phyloP scores from a whole-genome alignment of 2,329 filamentous ascomycete species.

The Polytolypa hystricis region DNA sequence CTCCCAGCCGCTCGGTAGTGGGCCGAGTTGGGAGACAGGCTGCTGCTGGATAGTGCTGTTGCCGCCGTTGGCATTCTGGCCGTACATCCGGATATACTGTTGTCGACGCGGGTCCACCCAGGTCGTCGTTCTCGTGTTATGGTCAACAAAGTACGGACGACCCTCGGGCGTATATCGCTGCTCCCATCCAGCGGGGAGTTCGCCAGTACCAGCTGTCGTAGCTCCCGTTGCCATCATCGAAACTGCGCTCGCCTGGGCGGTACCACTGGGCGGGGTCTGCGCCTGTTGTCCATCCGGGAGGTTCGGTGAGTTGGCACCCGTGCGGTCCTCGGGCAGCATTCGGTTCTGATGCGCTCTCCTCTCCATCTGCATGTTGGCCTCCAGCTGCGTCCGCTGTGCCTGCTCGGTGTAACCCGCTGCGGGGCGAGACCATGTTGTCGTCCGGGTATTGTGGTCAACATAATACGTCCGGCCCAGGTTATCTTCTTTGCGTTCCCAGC shows the following conservation, averaged over 20 bases:
- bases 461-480: constrained; percentile 94
- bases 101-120: constrained; percentile 97
- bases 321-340: constrained; percentile 89
- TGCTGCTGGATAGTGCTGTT: constrained; percentile 91
- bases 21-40: constrained; percentile 90
- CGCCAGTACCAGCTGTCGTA: constrained; percentile 86
- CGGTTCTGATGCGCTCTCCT: constrained; percentile 89
- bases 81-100: constrained; percentile 98
- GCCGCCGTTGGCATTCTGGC: constrained; percentile 61
- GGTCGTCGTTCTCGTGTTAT: constrained; percentile 94
- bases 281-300: constrained; percentile 48
- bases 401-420: constrained; percentile 65
- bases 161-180: constrained; percentile 92
- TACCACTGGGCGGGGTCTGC: constrained; percentile 35
- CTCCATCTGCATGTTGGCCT: constrained; percentile 86
- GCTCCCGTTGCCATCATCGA: constrained; percentile 93
- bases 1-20: constrained; percentile 94
- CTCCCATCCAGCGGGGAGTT: constrained; percentile 93
- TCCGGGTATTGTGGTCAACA: constrained; percentile 92
- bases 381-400: constrained; percentile 66
- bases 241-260: constrained; percentile 44
- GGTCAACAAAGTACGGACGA: constrained; percentile 91
- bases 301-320: constrained; percentile 76
- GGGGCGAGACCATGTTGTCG: constrained; percentile 91
- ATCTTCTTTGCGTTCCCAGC: constrained; percentile 94